Base-by-base conservation (phyloP, 2,329 filamentous ascomycete genomes). In the Leptographium galeiforme region DNA sequence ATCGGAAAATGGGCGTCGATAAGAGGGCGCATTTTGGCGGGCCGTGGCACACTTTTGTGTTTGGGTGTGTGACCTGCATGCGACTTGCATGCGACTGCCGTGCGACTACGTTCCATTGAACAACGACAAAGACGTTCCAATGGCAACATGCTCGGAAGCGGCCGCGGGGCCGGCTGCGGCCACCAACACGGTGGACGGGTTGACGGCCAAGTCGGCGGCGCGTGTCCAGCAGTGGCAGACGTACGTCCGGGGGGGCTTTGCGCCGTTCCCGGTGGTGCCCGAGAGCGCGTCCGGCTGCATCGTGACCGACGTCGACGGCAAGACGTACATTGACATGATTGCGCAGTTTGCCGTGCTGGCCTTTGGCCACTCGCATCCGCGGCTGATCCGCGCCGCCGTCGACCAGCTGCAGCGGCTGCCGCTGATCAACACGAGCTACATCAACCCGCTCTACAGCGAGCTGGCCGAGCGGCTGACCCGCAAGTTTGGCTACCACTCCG, bases 281-380 rank as follows among this genome's bases (percentile, higher is more conserved):
- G 50, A 47, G 40, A 46, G 34, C 33, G 50, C 33, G 10, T 33
- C 46, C 12, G 50, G 50, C 33, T 19, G 10, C 33, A 52, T 32
- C 19, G 12, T 52, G 13, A 47, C 41, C 8, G 50, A 52, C 34
- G 43, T 52, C 14, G 50, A 52, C 41, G 50, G 50, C 43, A 52
- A 52, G 43, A 39, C 33, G 43, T 52, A 52, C 50, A 47, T 52
- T 32, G 50, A 52, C 34, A 30, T 52, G 7, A 52, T 52, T 14
- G 43, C 50, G 2, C 50, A 52, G 41, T 52, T 52, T 46, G 50
- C 50, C 13, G 50, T 52, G 18, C 38, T 52, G 33, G 47, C 19
- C 34, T 52, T 52, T 47, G 50, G 50, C 18, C 50, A 52, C 50
- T 30, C n/a, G 12, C 50, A 52, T 43, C 50, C 50, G 18, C 47